Evolutionary conservation across 805 yeast genomes (phyloP), one percentile per base, ranked within the genome.

Genomic region (Zygotorulaspora chibaensis): DNA sequence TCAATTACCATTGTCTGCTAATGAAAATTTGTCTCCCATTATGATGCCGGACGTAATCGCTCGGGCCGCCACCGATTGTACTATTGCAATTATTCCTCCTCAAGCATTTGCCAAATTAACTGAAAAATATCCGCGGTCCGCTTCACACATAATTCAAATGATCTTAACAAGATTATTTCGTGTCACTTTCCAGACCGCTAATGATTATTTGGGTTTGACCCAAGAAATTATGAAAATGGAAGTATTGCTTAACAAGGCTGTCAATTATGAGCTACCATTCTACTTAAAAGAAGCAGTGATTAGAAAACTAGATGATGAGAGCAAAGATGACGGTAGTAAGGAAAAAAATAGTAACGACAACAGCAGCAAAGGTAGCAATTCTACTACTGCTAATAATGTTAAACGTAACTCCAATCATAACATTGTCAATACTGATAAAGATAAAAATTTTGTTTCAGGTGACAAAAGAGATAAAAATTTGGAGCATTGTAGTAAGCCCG

Each of bases 131-230:
- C 98, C 98, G 5, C 79, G 85, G 51, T 87, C 96, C 0, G 84
- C 96, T 0, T 87, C 96, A 0, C 96, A 90, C 63, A 90, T 93
- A 26, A 91, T 91, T 11, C 96, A 95, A 56, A 89, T 91, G 79
- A 87, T 91, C 18, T 68, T 91, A 45, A 83, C 95, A 1, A 76
- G 96, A 51, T 73, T 93, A 43, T 87, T 88, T 61, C 78, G 95
- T 54, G 96, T 93, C 8, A 91, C 98, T 0, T 81, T 91, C 65
- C 90, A 87, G 59, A 87, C 97, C 0, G 87, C 93, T 8, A 93
- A 90, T 62, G 76, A 79, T 51, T 93, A 91, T 62, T 70, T 91
- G 40, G 96, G 96, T 0, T 67, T 91, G 17, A 88, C 97, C 0
- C 70, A 76, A 15, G 96, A 89, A 56, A 81, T 91, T 26, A 76